Base-by-base conservation (phyloP, 2,329 filamentous ascomycete species). In the Hypomyces rosellus region DNA sequence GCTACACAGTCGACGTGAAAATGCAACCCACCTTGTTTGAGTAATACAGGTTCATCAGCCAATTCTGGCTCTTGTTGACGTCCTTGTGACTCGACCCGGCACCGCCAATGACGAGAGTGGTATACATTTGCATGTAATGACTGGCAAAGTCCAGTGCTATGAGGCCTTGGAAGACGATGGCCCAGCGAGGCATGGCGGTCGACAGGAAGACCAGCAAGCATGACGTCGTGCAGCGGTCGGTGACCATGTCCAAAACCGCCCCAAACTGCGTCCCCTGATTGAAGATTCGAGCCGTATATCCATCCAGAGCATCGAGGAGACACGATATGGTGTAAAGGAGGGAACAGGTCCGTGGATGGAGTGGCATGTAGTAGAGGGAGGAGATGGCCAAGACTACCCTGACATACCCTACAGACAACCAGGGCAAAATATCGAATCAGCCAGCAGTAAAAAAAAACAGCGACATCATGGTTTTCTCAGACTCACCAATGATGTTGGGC, bases 71-170 rank as follows among this genome's bases (percentile, higher is more conserved):
- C 68, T 86, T 84, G 65, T 95, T 88, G 44, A 97, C 84, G 60
- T 87, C 89, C 81, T 97, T 97, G 74, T 97, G 92, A 72, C 89
- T 85, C 55, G 70, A 87, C 59, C 82, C 80, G 46, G 81, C 78
- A 42, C 88, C 89, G 46, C 86, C 91, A 30, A 30, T 30, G 57
- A 84, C 84, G 62, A 96, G 74, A 1, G 89, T 95, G 12, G 91
- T 88, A 66, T 95, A 97, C 92, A 97, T 97, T 72, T 97, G 92
- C 75, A 96, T 90, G 67, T 96, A 97, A 70, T 97, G 92, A 65
- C 89, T 95, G 22, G 92, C 88, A 57, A 97, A 77, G 69, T 97
- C 93, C 61, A 97, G 73, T 48, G 86, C 86, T 69, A 97, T 96
- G 62, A 97, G 73, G 34, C 85, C 82, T 73, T 97, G 93, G 78